Conservation (phyloP, 345 rosid species). For the Brassica rapa region DNA sequence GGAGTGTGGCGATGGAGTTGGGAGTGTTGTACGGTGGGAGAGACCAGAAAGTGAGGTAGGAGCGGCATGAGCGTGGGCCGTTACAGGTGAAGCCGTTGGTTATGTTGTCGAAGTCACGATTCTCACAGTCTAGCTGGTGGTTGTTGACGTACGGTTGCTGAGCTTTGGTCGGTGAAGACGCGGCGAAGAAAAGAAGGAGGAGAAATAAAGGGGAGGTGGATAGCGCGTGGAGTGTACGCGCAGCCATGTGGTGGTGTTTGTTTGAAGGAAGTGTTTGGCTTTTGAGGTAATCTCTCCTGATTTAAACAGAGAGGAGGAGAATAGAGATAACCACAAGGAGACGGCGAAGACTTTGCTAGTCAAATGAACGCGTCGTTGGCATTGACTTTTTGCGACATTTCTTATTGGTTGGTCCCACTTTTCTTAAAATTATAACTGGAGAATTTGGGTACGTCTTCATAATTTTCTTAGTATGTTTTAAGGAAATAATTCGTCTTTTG, state of each 20-base stretch:
- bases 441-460: background rate
- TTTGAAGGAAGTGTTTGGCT: background rate
- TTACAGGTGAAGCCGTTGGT: constrained; percentile 62
- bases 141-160: constrained; percentile 74
- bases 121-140: constrained; percentile 51
- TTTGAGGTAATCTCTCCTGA: constrained; percentile 5
- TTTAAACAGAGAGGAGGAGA: constrained; percentile 10
- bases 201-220: background rate
- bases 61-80: constrained; percentile 54
- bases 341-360: constrained; percentile 27
- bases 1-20: constrained; percentile 43
- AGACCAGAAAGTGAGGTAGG: constrained; percentile 80
- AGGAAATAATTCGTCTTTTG: background rate
- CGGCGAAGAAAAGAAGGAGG: constrained; percentile 17
- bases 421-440: background rate
- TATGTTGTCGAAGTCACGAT: constrained; percentile 27
- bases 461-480: background rate
- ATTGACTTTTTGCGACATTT: constrained; percentile 21
- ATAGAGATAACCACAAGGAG: background rate
- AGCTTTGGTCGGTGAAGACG: constrained; percentile 19
- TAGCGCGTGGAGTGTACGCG: constrained; percentile 23
- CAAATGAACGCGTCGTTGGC: constrained; percentile 32
- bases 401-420: constrained; percentile 20
- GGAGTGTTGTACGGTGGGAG: constrained; percentile 49
- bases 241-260: constrained; percentile 13